phyloP scores from a whole-genome alignment of 2,329 filamentous ascomycete genomes.

The Arthroderma sp. region DNA sequence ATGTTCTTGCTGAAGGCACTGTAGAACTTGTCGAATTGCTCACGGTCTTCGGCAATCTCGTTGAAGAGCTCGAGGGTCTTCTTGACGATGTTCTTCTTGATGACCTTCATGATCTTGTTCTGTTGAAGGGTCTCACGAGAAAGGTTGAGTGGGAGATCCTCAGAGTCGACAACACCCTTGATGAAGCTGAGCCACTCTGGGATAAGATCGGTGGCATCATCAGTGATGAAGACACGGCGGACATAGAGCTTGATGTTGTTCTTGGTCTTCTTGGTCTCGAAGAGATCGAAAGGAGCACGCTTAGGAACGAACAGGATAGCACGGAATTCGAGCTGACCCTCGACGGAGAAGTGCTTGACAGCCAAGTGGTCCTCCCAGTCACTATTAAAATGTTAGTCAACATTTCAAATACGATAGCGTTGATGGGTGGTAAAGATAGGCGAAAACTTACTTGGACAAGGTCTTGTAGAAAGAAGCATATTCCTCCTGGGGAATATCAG shows the following conservation, averaged over 20 bases:
- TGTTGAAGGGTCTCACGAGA: constrained; percentile 99
- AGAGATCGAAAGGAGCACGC: constrained; percentile 97
- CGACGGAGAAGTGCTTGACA: constrained; percentile 99
- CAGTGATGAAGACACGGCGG: constrained; percentile 99
- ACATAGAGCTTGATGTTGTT: constrained; percentile 99
- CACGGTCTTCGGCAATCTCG: constrained; percentile 98
- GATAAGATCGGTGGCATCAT: constrained; percentile 97
- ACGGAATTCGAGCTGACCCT: constrained; percentile 99
- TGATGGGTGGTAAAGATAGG: background rate
- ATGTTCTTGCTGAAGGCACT: constrained; percentile 99
- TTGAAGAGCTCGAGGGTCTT: constrained; percentile 99
- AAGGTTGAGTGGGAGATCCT: constrained; percentile 98
- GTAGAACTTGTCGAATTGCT: constrained; percentile 99
- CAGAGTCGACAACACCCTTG: constrained; percentile 99
- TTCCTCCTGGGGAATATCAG: constrained; percentile 90
- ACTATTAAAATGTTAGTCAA: constrained; percentile 18
- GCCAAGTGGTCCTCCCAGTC: constrained; percentile 99
- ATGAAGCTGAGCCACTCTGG: constrained; percentile 98
- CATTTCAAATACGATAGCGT: background rate
- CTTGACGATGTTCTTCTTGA: constrained; percentile 99
- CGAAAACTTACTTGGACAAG: constrained; percentile 56
- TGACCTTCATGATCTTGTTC: constrained; percentile 99
- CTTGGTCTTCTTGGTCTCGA: constrained; percentile 99
- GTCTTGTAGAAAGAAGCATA: constrained; percentile 99
- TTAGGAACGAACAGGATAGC: constrained; percentile 99